Evolutionary conservation across 2,329 filamentous ascomycete genomes (phyloP).

Genomic region (Fusarium chaquense): DNA sequence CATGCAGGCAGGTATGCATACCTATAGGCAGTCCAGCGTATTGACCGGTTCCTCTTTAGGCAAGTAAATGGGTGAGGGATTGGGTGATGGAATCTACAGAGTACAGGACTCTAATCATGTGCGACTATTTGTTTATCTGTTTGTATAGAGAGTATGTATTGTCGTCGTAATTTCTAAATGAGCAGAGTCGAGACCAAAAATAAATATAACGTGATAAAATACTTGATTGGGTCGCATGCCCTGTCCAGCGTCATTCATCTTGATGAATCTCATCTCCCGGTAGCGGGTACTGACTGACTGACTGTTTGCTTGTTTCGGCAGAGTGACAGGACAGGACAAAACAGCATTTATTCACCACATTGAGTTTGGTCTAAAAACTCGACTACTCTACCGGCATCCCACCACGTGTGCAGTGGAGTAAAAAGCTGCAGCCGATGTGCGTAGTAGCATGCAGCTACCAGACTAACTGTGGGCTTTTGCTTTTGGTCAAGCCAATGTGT

Average conservation of each 20-base stretch:
- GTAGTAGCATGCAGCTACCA: not conserved
- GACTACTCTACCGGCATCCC: conserved; percentile 41
- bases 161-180: not conserved
- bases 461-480: not conserved
- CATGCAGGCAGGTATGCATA: not conserved
- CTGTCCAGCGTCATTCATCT: conserved; percentile 5
- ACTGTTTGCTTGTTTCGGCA: conserved; percentile 14
- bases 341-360: conserved; percentile 10
- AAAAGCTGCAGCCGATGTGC: conserved; percentile 20
- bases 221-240: not conserved
- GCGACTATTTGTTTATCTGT: not conserved
- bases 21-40: conserved; percentile 27
- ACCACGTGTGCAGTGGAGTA: conserved; percentile 46
- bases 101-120: not conserved
- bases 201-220: not conserved
- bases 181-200: not conserved
- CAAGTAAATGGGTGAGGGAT: conserved; percentile 41
- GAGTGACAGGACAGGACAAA: conserved; percentile 30
- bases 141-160: not conserved
- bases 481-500: too few relatives aligned
- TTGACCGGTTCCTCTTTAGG: conserved; percentile 53
- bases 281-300: conserved; percentile 3
- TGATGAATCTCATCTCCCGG: conserved; percentile 18
- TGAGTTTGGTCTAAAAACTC: not conserved
- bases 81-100: too few relatives aligned